Evolutionary conservation across 2,329 filamentous ascomycete species (phyloP).

Genomic region (Epichloe gansuensis): DNA sequence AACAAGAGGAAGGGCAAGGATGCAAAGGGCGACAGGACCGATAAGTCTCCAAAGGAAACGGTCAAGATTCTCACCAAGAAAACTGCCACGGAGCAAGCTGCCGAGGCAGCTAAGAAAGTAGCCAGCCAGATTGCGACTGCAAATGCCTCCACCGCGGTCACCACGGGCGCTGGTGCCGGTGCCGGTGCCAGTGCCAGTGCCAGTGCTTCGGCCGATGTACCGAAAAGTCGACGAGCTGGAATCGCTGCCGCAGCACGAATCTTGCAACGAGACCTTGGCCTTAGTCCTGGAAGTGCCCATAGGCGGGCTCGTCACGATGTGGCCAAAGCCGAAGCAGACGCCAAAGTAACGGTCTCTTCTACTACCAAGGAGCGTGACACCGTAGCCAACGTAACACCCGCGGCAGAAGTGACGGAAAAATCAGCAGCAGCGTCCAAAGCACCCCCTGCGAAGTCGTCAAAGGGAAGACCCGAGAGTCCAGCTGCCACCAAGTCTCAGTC

Average conservation of each 20-base stretch:
- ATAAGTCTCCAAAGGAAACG: constrained; percentile 43
- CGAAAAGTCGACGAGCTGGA: constrained; percentile 46
- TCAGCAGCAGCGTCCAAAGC: constrained; percentile 8
- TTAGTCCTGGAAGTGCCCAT: constrained; percentile 51
- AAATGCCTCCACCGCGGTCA: constrained; percentile 21
- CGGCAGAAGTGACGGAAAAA: constrained; percentile 9
- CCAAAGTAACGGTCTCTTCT: constrained; percentile 23
- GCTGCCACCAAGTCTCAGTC: constrained; percentile 16
- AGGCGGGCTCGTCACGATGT: constrained; percentile 47
- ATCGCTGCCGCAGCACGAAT: constrained; percentile 53
- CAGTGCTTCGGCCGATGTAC: constrained; percentile 11
- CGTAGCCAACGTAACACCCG: constrained; percentile 8
- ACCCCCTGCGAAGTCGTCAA: constrained; percentile 9
- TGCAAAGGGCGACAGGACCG: constrained; percentile 43
- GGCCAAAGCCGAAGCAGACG: constrained; percentile 40
- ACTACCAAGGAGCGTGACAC: constrained; percentile 20
- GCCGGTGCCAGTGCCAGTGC: constrained; percentile 22
- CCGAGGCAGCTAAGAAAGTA: constrained; percentile 32
- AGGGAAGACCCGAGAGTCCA: constrained; percentile 11
- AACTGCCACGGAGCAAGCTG: constrained; percentile 35
- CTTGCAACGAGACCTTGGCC: constrained; percentile 52
- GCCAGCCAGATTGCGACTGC: constrained; percentile 24
- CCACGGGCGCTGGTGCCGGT: neutral
- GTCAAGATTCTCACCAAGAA: constrained; percentile 54
- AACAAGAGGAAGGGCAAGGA: constrained; percentile 55